Evolutionary conservation across 169 alveolate genomes (phyloP).

Genomic region (Cryptosporidium meleagridis): DNA sequence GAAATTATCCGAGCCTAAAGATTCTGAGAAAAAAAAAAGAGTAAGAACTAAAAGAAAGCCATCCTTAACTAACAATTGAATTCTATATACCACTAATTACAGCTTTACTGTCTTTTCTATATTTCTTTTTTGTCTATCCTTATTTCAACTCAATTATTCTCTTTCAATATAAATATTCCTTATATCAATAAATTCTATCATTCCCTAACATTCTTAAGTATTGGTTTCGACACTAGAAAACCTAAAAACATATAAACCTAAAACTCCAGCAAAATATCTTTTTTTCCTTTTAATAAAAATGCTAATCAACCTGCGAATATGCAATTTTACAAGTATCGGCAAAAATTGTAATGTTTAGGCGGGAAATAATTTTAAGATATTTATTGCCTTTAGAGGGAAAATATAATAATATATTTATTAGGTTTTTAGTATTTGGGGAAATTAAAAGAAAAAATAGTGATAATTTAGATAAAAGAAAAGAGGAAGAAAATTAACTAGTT

Average conservation of each 20-base stretch:
- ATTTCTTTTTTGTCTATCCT: not conserved
- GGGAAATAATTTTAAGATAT: conserved; percentile 33
- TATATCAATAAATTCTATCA: not conserved
- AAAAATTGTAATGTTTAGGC: conserved; percentile 11
- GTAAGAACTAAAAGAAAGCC: conserved; percentile 15
- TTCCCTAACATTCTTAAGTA: not conserved
- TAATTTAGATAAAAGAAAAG: not conserved
- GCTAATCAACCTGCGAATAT: not conserved
- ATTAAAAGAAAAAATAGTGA: not conserved
- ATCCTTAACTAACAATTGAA: not conserved
- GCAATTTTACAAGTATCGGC: conserved; percentile 20
- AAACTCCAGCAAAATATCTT: not conserved
- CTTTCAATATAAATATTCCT: not conserved
- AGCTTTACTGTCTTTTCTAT: no score
- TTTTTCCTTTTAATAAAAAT: not conserved
- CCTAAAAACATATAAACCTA: no score
- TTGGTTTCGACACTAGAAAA: not conserved
- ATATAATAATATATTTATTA: not conserved
- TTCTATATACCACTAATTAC: not conserved
- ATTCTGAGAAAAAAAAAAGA: conserved; percentile 29
- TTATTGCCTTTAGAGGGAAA: conserved; percentile 24
- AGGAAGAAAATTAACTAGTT: no score
- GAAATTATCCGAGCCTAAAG: not conserved
- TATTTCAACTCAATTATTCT: not conserved
- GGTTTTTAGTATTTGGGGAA: not conserved